Evolutionary conservation across 805 yeast species (phyloP).

Genomic region (Candida coquimbonensis): DNA sequence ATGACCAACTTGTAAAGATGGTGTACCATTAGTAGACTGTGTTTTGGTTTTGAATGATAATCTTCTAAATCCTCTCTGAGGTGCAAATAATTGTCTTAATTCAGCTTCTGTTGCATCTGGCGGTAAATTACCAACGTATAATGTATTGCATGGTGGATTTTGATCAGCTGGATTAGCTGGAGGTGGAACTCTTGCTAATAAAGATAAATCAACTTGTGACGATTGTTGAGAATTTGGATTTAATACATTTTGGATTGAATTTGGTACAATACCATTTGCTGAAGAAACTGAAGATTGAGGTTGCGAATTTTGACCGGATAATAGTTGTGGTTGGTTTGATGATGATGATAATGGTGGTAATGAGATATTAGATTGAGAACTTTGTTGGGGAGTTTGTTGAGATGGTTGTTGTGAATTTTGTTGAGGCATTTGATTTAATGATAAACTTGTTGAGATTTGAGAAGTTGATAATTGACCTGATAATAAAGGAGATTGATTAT

Average conservation of each 20-base stretch:
- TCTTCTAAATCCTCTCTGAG: slow-evolving; percentile 88
- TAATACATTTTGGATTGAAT: background rate
- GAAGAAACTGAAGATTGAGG: slow-evolving; percentile 16
- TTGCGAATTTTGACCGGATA: slow-evolving; percentile 13
- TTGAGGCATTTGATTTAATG: slow-evolving; percentile 10
- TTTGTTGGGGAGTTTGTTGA: slow-evolving; percentile 3
- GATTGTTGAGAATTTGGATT: slow-evolving; percentile 12
- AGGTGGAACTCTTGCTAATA: slow-evolving; percentile 75
- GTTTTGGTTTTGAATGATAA: slow-evolving; percentile 82
- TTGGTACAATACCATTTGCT: slow-evolving; percentile 3
- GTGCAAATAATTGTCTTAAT: slow-evolving; percentile 76
- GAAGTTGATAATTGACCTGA: slow-evolving; percentile 16
- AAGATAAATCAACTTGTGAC: slow-evolving; percentile 54
- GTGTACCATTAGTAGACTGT: slow-evolving; percentile 30
- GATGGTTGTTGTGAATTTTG: slow-evolving; percentile 1
- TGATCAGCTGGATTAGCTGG: slow-evolving; percentile 99
- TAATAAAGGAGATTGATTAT: slow-evolving; percentile 21
- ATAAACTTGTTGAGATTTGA: slow-evolving; percentile 19
- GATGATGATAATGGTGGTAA: slow-evolving; percentile 7
- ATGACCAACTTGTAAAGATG: slow-evolving; percentile 22
- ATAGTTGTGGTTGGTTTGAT: slow-evolving; percentile 6
- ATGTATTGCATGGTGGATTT: slow-evolving; percentile 96
- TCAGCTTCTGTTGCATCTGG: slow-evolving; percentile 96
- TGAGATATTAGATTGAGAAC: background rate
- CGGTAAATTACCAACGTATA: slow-evolving; percentile 94